These are phyloP conservation scores for Coffea eugenioides DNA, from an alignment of 257 asterid genomes.

Conservation along the genomic window DNA sequence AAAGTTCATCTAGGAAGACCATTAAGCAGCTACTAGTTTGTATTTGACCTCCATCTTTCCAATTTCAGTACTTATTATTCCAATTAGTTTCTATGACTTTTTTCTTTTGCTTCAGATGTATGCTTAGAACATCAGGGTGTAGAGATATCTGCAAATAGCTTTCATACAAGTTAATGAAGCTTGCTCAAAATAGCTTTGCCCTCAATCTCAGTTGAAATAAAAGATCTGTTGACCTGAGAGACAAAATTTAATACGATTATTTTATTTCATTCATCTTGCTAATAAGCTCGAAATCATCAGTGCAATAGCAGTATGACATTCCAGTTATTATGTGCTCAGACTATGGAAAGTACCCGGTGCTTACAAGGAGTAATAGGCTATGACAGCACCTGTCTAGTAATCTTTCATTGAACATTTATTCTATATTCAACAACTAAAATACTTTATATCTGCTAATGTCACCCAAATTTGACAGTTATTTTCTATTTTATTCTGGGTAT, in stretches of 20 bases:
- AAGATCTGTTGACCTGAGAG: not conserved
- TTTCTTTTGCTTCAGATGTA: too few species aligned
- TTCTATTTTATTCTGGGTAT: not conserved
- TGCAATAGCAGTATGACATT: not conserved
- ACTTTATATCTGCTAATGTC: not conserved
- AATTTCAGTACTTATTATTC: not conserved
- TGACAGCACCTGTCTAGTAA: not conserved
- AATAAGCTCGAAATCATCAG: not conserved
- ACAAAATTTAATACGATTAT: not conserved
- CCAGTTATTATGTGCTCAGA: too few species aligned
- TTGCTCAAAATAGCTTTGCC: not conserved
- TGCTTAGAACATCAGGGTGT: not conserved
- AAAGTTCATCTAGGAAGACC: not conserved
- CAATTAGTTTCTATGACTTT: too few species aligned
- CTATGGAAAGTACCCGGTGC: not conserved
- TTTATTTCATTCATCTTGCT: not conserved
- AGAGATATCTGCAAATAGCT: not conserved
- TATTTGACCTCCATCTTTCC: not conserved
- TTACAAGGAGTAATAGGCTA: not conserved
- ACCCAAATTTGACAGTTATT: not conserved
- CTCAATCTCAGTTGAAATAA: not conserved
- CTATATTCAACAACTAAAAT: not conserved
- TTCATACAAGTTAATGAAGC: not conserved
- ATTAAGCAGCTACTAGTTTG: not conserved
- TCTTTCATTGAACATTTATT: not conserved